Evolutionary conservation across 768 basidiomycete genomes (phyloP), one percentile per base, ranked within the genome.

Genomic region (Suillus ampliporus): DNA sequence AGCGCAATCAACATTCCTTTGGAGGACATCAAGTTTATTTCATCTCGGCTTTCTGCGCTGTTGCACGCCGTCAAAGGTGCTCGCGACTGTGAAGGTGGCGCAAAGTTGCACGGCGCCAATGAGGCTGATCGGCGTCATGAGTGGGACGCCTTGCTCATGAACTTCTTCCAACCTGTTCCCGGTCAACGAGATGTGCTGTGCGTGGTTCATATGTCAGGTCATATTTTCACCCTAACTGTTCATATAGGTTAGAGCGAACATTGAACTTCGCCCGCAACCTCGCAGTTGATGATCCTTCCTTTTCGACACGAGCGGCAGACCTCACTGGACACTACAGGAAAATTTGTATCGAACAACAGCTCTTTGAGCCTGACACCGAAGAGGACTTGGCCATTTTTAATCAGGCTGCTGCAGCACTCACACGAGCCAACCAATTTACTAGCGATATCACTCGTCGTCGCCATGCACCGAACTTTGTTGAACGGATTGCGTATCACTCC

Each of bases 361-460:
- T n/a, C n/a, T n/a, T n/a, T 0, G 2, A 17, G 56, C 37, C 6
- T 28, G 26, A 7, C 1, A 21, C 2, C 5, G 1, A 3, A 7
- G 5, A 11, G n/a, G n/a, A n/a, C n/a, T n/a, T n/a, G n/a, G n/a
- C n/a, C n/a, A n/a, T n/a, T n/a, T n/a, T n/a, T n/a, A 5, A 23
- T 19, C 56, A 43, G 11, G 37, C 56, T 23, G 0, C 7, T 5
- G 40, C n/a, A 28, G 57, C 38, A 2, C n/a, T 14, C 4, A 5
- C 10, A 13, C 40, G 13, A 13, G 56, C 56, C 43, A 1, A 1
- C 2, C 4, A 9, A 4, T 38, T 23, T 23, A 9, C 13, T n/a
- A 11, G 3, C 3, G 34, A 35, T 21, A n/a, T 31, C 5, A 1
- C n/a, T n/a, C n/a, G 3, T 4, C 0, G 2, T 13, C 31, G n/a